Base-by-base conservation (phyloP, 345 rosid species). In the Eucalyptus paniculata region DNA sequence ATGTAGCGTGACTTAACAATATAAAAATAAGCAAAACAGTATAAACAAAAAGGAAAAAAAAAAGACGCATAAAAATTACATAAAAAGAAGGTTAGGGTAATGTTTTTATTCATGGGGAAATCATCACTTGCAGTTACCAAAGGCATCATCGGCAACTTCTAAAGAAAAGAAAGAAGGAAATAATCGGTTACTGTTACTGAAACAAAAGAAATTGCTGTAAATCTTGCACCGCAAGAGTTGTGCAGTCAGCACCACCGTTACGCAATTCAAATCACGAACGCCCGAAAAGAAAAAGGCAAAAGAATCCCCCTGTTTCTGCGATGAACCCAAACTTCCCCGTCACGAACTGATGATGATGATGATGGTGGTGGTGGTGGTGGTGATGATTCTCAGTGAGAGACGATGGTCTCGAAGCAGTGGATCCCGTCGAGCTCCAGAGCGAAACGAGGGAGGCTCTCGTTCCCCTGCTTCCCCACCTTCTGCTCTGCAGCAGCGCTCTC, bases 321-420 rank as follows among this genome's bases (percentile, higher is more conserved):
- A 40, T 40, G 83, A 77, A 34, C 21, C 82, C 30, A 18, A 0
- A 9, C 82, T 34, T 69, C 18, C 26, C 82, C 82, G 14, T 69
- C 82, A 17, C 12, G 82, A 34, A 37, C 44, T 34, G 23, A 24
- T 1, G 45, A 40, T 40, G 45, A 32, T 17, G 72, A 0, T 30
- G 19, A 1, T 18, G 47, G 9, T 32, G 72, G 4, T 30, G 21
- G 6, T 18, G 44, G 3, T 34, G 82, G 1, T 32, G 80, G 2
- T 18, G 44, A 4, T 19, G 45, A 37, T 77, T 77, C 47, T 77
- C 83, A 40, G 83, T 34, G 81, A 34, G 65, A 56, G 72, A 90
- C 88, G 69, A 90, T n/a, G 45, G 91, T 90, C 88, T 90, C 91
- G 88, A 88, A 90, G 44, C 91, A 90, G 86, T 54, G 49, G 54